phyloP scores from a whole-genome alignment of 106 monocot genomes.

The Allium sativum region DNA sequence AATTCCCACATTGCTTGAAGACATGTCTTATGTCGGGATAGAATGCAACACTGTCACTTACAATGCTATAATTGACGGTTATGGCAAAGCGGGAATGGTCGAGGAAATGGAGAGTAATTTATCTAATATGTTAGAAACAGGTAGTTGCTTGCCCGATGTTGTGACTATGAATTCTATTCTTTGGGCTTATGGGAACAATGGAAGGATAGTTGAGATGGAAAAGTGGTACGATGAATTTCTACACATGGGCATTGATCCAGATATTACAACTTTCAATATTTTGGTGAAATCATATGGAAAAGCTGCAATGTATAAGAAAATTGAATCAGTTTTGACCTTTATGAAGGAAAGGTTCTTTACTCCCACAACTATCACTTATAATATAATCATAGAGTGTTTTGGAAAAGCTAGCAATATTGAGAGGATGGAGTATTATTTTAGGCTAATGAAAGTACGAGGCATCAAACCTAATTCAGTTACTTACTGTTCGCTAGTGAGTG shows the following conservation, averaged over 20 bases:
- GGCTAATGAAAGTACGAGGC: slow-evolving; percentile 74
- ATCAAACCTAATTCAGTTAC: slow-evolving; percentile 80
- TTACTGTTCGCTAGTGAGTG: slow-evolving; percentile 73
- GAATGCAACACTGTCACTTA: slow-evolving; percentile 55
- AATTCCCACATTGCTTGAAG: slow-evolving; percentile 41
- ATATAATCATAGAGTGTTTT: slow-evolving; percentile 72
- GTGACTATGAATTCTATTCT: slow-evolving; percentile 78
- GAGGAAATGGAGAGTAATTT: slow-evolving; percentile 67
- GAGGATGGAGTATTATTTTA: slow-evolving; percentile 77
- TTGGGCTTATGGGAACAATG: slow-evolving; percentile 56
- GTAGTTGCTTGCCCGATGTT: slow-evolving; percentile 52
- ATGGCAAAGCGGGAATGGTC: slow-evolving; percentile 70
- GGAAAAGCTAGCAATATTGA: slow-evolving; percentile 58
- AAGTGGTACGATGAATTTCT: slow-evolving; percentile 72
- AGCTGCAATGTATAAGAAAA: slow-evolving; percentile 45
- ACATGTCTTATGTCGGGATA: slow-evolving; percentile 77
- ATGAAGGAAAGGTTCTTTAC: slow-evolving; percentile 76
- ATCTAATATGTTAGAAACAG: slow-evolving; percentile 61
- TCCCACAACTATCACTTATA: slow-evolving; percentile 61
- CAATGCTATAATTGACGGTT: slow-evolving; percentile 81
- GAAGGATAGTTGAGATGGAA: slow-evolving; percentile 65
- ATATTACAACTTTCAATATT: slow-evolving; percentile 76
- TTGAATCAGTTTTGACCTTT: slow-evolving; percentile 45
- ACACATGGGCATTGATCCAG: slow-evolving; percentile 71
- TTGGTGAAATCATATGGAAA: slow-evolving; percentile 84